Conservation (phyloP, 148 eudicot species). For the Silene uniflora region DNA sequence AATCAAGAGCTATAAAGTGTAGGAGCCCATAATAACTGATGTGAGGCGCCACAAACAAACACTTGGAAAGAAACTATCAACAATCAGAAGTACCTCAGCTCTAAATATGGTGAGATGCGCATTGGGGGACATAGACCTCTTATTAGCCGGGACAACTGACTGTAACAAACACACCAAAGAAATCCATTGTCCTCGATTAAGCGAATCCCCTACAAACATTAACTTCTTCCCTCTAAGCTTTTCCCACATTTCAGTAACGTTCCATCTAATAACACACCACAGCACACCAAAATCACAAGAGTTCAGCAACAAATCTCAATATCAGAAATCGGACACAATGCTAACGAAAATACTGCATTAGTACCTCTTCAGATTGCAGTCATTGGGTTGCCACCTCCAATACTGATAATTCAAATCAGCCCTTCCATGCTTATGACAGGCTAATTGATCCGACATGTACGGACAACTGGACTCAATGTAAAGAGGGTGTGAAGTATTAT, state of each 20-base stretch:
- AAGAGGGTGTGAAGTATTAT: slow-evolving; percentile 68
- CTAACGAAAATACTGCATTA: neutral
- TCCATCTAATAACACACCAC: slow-evolving; percentile 53
- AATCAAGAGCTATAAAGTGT: slow-evolving; percentile 19
- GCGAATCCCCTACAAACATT: slow-evolving; percentile 95
- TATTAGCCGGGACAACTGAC: slow-evolving; percentile 72
- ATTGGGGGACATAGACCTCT: slow-evolving; percentile 81
- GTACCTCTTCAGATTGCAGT: slow-evolving; percentile 84
- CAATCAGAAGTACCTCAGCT: slow-evolving; percentile 57
- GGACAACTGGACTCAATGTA: slow-evolving; percentile 86
- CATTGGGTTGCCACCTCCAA: slow-evolving; percentile 93
- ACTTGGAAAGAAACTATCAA: neutral
- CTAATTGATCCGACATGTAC: slow-evolving; percentile 92
- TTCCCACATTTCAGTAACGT: slow-evolving; percentile 78
- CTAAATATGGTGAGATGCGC: slow-evolving; percentile 82
- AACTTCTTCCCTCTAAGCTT: slow-evolving; percentile 82
- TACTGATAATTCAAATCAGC: slow-evolving; percentile 66
- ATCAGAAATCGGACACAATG: too few relatives aligned
- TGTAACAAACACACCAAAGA: slow-evolving; percentile 88
- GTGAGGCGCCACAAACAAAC: neutral
- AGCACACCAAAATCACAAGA: slow-evolving; percentile 10
- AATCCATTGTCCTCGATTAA: slow-evolving; percentile 98
- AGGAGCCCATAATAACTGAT: neutral
- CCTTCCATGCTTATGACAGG: slow-evolving; percentile 95
- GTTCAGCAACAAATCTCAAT: slow-evolving; percentile 11